Percentiles rank a stretch among this genome's conserved stretches.
Conservation (phyloP, 345 rosid species). For the Populus deltoides region DNA sequence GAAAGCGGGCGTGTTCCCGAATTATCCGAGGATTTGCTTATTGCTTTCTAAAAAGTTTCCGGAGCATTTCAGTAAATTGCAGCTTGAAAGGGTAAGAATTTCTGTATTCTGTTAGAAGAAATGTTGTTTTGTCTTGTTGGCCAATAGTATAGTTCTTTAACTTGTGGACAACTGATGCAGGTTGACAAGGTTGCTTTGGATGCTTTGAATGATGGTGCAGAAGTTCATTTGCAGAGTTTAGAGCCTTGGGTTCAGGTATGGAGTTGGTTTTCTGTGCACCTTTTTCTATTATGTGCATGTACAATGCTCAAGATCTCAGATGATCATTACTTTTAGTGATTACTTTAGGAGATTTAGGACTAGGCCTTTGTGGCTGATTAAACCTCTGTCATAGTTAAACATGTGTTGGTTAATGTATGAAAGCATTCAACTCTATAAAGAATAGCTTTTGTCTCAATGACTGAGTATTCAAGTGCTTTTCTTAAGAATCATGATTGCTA, state of each 20-base stretch:
- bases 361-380: neutral
- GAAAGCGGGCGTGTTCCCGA: conserved; percentile 92
- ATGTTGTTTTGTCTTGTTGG: conserved; percentile 8
- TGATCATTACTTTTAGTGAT: neutral
- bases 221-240: conserved; percentile 85
- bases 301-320: neutral
- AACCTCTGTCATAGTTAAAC: neutral
- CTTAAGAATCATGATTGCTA: neutral
- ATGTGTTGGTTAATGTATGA: neutral
- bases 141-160: conserved; percentile 2
- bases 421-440: neutral
- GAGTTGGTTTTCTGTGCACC: neutral
- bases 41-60: conserved; percentile 94
- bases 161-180: conserved; percentile 36
- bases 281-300: neutral
- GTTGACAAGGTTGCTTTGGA: conserved; percentile 89
- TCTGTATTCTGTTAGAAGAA: neutral
- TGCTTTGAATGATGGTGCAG: conserved; percentile 80
- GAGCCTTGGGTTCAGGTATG: conserved; percentile 97
- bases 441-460: neutral
- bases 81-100: conserved; percentile 85
- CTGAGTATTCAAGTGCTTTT: neutral
- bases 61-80: conserved; percentile 88
- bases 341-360: neutral
- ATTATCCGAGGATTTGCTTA: conserved; percentile 75